These are phyloP conservation scores for Phialemonium atrogriseum DNA, from an alignment of 2,329 filamentous ascomycete genomes.

Conservation along the genomic window DNA sequence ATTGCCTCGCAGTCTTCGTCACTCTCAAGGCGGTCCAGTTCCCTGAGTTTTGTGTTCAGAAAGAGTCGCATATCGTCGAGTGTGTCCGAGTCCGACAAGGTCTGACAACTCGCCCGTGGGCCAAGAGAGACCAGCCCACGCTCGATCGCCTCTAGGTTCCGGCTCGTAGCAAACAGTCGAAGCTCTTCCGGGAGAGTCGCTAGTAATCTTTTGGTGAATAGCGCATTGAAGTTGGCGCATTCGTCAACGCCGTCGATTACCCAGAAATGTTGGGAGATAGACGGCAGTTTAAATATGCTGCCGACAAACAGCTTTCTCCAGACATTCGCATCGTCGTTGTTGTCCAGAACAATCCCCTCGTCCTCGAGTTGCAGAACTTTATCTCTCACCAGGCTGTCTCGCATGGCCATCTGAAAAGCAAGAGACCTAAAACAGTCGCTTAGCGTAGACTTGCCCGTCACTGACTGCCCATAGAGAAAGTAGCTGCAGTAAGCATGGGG, in stretches of 20 bases:
- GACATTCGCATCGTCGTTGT: constrained; percentile 12
- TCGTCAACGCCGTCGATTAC: constrained; percentile 22
- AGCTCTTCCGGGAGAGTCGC: constrained; percentile 11
- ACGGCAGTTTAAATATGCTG: constrained; percentile 14
- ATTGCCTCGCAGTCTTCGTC: constrained; percentile 10
- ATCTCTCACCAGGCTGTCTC: constrained; percentile 12
- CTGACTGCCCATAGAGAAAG: constrained; percentile 19
- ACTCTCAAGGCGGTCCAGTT: constrained; percentile 12
- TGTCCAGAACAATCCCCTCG: constrained; percentile 13
- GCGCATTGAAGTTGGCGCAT: constrained; percentile 13
- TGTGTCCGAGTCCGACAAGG: constrained; percentile 13
- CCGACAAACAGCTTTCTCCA: constrained; percentile 17
- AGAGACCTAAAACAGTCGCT: constrained; percentile 17
- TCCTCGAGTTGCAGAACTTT: constrained; percentile 11
- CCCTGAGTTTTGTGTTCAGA: constrained; percentile 10
- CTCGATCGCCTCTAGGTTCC: constrained; percentile 15
- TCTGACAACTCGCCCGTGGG: constrained; percentile 5
- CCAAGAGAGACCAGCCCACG: constrained; percentile 15
- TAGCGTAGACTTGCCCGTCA: constrained; percentile 13
- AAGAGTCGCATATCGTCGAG: constrained; percentile 18
- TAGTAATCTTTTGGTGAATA: constrained; percentile 12
- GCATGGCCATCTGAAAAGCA: constrained; percentile 20
- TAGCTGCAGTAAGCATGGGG: constrained; percentile 16
- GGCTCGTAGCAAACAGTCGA: constrained; percentile 20
- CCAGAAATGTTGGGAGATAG: constrained; percentile 16